A percentile compares a stretch with the other conserved stretches of the same genome.
These are phyloP conservation scores for Microsporum canis DNA, from an alignment of 2,329 filamentous ascomycete species.

Conservation along the genomic window DNA sequence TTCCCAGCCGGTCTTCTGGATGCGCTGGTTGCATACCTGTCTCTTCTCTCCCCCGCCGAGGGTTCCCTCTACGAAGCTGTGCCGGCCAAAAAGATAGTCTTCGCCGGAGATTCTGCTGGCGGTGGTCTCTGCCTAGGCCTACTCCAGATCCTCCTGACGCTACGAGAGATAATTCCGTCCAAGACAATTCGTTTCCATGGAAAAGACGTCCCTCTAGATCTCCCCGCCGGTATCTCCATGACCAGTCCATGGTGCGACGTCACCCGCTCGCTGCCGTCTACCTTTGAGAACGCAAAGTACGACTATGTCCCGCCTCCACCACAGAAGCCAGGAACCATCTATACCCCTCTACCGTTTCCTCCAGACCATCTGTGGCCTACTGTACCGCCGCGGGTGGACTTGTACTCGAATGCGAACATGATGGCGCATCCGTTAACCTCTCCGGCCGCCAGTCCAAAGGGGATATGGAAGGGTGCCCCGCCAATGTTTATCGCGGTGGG, in stretches of 20 bases:
- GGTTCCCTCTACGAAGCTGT: constrained; percentile 34
- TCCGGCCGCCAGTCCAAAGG: constrained; percentile 26
- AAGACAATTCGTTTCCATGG: constrained; percentile 31
- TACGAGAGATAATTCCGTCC: constrained; percentile 23
- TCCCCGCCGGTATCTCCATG: constrained; percentile 31
- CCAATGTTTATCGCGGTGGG: constrained; percentile 33
- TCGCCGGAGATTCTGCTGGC: constrained; percentile 39
- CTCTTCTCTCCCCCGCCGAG: constrained; percentile 34
- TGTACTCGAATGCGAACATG: constrained; percentile 31
- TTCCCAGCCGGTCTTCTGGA: constrained; percentile 39
- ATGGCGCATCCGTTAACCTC: constrained; percentile 33
- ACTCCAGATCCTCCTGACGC: constrained; percentile 33
- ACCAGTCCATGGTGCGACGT: constrained; percentile 36
- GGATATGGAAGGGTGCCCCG: constrained; percentile 32
- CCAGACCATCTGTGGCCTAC: constrained; percentile 32
- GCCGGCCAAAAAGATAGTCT: constrained; percentile 34
- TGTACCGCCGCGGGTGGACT: constrained; percentile 32
- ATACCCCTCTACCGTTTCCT: constrained; percentile 20
- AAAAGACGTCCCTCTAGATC: constrained; percentile 28
- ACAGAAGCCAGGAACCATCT: constrained; percentile 18
- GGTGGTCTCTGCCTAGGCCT: constrained; percentile 33
- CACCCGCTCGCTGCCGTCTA: constrained; percentile 33
- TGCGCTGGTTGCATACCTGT: constrained; percentile 38
- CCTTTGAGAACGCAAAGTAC: constrained; percentile 27
- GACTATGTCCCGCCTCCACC: constrained; percentile 31